phyloP scores from a whole-genome alignment of 768 basidiomycete species.

The Pleurotus giganteus region DNA sequence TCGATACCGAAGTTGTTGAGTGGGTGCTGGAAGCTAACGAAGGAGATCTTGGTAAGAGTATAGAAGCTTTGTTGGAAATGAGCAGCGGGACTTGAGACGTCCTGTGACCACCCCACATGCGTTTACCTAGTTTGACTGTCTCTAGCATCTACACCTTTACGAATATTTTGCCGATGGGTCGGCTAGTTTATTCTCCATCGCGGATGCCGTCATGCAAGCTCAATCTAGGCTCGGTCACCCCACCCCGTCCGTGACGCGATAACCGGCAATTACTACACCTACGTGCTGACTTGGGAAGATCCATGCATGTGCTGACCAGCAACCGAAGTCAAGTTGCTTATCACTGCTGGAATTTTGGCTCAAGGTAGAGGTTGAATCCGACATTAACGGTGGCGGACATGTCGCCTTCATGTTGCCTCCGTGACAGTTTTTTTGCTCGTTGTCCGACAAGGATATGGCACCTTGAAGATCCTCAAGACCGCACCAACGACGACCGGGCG shows the following conservation, averaged over 20 bases:
- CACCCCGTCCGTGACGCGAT: not conserved
- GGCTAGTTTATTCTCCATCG: not conserved
- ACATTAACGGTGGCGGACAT: not conserved
- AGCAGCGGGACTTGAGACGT: conserved; percentile 33
- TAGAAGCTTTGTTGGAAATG: conserved; percentile 84
- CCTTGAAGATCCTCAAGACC: too few species aligned
- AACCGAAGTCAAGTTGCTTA: not conserved
- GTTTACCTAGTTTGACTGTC: too few species aligned
- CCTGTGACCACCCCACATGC: conserved; percentile 8
- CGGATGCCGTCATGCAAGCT: too few species aligned
- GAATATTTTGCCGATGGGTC: not conserved
- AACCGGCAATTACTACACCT: not conserved
- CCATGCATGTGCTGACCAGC: not conserved
- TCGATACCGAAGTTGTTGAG: conserved; percentile 82
- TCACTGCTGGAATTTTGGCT: not conserved
- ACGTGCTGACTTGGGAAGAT: too few species aligned
- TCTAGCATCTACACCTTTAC: not conserved
- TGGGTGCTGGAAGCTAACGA: conserved; percentile 88
- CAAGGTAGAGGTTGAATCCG: not conserved
- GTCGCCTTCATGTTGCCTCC: not conserved
- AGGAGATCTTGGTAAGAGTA: conserved; percentile 87
- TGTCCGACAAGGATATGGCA: not conserved
- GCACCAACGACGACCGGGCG: too few species aligned
- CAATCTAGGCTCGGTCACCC: not conserved
- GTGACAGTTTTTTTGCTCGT: not conserved